Conservation (phyloP, 2,329 filamentous ascomycete genomes). For the Daldinia eschscholtzii region DNA sequence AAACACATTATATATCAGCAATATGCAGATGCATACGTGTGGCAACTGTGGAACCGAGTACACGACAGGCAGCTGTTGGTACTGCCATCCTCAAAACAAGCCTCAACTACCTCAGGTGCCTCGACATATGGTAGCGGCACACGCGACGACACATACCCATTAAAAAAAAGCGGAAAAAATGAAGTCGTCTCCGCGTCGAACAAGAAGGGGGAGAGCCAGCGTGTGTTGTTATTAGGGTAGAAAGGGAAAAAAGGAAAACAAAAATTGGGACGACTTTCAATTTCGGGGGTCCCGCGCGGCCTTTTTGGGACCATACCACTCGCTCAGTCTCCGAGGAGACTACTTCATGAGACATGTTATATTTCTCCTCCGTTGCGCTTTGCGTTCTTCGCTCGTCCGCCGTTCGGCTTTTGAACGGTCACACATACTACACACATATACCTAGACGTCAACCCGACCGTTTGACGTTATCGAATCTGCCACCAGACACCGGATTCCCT, state of each 20-base stretch:
- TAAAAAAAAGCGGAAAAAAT: conserved; percentile 13
- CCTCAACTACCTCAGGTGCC: conserved; percentile 26
- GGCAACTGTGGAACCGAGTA: conserved; percentile 55
- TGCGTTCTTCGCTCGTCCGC: conserved; percentile 20
- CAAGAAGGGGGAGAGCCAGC: conserved; percentile 4
- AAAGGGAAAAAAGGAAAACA: conserved; percentile 22
- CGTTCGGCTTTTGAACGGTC: conserved; percentile 15
- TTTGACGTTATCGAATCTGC: conserved; percentile 30
- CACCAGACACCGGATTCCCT: conserved; percentile 24
- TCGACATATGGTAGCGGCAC: conserved; percentile 12
- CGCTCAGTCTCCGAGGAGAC: conserved; percentile 28
- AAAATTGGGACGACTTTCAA: conserved; percentile 19
- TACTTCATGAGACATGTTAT: conserved; percentile 25
- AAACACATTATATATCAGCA: conserved; percentile 36
- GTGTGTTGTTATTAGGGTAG: conserved; percentile 2
- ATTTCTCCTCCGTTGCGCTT: conserved; percentile 28
- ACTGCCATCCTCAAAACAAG: conserved; percentile 54
- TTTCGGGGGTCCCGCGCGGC: conserved; percentile 21
- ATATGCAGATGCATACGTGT: conserved; percentile 52
- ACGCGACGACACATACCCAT: conserved; percentile 31
- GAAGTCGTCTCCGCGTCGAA: conserved; percentile 13
- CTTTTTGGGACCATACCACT: conserved; percentile 23
- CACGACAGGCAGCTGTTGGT: conserved; percentile 54
- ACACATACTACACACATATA: background rate
- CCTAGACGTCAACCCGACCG: conserved; percentile 21